Evolutionary conservation across 2,329 filamentous ascomycete species (phyloP).

Genomic region (Cladophialophora bantiana): DNA sequence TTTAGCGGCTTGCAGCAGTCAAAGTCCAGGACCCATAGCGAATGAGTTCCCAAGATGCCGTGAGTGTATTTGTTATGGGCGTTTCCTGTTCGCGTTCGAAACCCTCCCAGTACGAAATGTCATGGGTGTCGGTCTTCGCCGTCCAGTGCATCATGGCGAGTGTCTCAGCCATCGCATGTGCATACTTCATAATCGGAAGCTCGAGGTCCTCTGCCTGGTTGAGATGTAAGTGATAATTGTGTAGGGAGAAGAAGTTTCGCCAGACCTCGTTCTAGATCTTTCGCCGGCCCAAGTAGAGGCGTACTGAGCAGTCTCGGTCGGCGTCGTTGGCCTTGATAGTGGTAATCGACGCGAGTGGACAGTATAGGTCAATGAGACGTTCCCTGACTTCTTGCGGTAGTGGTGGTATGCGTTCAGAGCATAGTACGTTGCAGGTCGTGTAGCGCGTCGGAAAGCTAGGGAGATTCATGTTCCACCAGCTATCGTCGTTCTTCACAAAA

Average conservation of each 20-base stretch:
- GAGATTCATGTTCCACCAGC: slow-evolving; percentile 24
- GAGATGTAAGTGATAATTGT: slow-evolving; percentile 59
- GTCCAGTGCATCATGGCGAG: slow-evolving; percentile 61
- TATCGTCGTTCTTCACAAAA: slow-evolving; percentile 23
- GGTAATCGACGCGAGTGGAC: slow-evolving; percentile 36
- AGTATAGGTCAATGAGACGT: slow-evolving; percentile 47
- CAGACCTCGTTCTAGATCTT: slow-evolving; percentile 31
- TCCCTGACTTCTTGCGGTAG: slow-evolving; percentile 42
- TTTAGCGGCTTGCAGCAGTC: slow-evolving; percentile 50
- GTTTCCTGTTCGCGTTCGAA: too few relatives aligned
- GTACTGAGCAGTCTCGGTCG: slow-evolving; percentile 58
- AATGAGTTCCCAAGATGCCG: slow-evolving; percentile 41
- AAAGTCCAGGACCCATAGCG: slow-evolving; percentile 59
- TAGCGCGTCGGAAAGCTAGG: slow-evolving; percentile 22
- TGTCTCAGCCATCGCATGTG: slow-evolving; percentile 57
- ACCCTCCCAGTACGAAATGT: slow-evolving; percentile 61
- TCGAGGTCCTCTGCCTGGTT: slow-evolving; percentile 58
- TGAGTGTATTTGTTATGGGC: slow-evolving; percentile 6
- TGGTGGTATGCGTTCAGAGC: slow-evolving; percentile 47
- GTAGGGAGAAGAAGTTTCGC: slow-evolving; percentile 48
- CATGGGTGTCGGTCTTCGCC: slow-evolving; percentile 58
- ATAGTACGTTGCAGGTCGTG: slow-evolving; percentile 43
- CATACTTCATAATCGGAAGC: slow-evolving; percentile 49
- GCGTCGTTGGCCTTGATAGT: slow-evolving; percentile 44
- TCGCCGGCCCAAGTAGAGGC: slow-evolving; percentile 57